Percentiles rank a stretch among this genome's conserved stretches.
phyloP scores from a whole-genome alignment of 2,329 filamentous ascomycete genomes.

The Alternaria sp. region DNA sequence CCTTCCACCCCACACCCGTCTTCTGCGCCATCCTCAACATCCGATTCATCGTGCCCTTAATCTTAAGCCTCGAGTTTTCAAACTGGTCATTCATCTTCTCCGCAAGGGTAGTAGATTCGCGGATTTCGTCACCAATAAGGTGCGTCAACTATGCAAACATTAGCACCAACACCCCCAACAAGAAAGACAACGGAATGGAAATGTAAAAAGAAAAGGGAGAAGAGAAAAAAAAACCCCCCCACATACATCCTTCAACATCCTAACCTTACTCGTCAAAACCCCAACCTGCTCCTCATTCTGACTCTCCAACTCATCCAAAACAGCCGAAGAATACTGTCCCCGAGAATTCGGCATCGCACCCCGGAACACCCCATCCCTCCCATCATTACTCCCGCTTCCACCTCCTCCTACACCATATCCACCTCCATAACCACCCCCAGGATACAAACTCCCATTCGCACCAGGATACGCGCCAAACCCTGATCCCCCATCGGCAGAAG shows the following conservation, averaged over 20 bases:
- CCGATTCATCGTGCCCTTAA: slow-evolving; percentile 93
- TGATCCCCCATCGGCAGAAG: slow-evolving; percentile 24
- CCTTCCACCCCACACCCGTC: slow-evolving; percentile 94
- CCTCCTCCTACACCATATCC: slow-evolving; percentile 17
- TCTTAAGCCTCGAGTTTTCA: slow-evolving; percentile 79
- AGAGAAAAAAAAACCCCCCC: slow-evolving; percentile 49
- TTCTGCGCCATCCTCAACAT: slow-evolving; percentile 96
- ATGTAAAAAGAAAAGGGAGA: not conserved
- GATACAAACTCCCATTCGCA: slow-evolving; percentile 24
- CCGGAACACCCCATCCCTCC: slow-evolving; percentile 36
- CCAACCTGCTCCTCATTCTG: slow-evolving; percentile 92
- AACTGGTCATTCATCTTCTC: slow-evolving; percentile 97
- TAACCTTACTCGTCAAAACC: slow-evolving; percentile 90
- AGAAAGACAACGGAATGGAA: not conserved
- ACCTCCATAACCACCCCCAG: slow-evolving; percentile 16
- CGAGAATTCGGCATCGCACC: slow-evolving; percentile 63
- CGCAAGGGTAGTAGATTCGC: slow-evolving; percentile 84
- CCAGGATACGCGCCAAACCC: slow-evolving; percentile 51
- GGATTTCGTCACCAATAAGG: slow-evolving; percentile 94
- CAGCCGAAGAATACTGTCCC: slow-evolving; percentile 91
- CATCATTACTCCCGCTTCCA: slow-evolving; percentile 4
- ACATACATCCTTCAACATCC: slow-evolving; percentile 82
- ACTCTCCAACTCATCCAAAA: slow-evolving; percentile 91
- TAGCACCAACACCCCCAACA: not conserved
- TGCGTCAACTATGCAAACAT: slow-evolving; percentile 70